These are phyloP conservation scores for Fraxinus latifolia DNA, from an alignment of 305 asterid genomes.

Conservation along the genomic window DNA sequence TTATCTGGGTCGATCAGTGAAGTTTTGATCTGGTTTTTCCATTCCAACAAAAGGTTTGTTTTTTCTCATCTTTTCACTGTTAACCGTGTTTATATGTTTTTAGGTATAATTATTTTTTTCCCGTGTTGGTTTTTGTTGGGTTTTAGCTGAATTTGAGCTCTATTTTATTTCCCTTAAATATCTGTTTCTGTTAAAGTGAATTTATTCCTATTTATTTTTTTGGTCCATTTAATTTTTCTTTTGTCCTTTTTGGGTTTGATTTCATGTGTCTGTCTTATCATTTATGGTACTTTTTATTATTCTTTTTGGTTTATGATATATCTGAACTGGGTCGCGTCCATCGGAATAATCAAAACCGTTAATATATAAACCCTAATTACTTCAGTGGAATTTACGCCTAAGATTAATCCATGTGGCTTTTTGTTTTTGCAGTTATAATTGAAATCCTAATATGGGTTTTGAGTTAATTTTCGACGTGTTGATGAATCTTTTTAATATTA, in stretches of 20 bases:
- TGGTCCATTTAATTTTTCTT: background rate
- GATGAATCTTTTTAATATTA: slow-evolving; percentile 6
- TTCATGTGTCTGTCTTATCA: background rate
- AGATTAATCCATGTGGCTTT: background rate
- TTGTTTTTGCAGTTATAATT: background rate
- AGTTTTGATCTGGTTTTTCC: background rate
- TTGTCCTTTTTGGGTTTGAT: slow-evolving; percentile 1
- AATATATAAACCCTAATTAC: slow-evolving; percentile 22
- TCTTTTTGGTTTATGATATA: background rate
- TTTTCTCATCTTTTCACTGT: background rate
- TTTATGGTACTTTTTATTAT: slow-evolving; percentile 6
- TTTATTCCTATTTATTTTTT: background rate
- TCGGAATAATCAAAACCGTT: background rate
- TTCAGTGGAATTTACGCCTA: background rate
- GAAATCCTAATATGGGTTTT: background rate
- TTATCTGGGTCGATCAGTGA: background rate
- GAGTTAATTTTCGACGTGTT: background rate
- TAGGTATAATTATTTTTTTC: background rate
- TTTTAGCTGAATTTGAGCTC: slow-evolving; percentile 9
- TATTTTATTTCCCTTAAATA: background rate
- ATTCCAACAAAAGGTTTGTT: background rate
- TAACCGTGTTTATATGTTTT: background rate
- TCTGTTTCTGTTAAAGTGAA: slow-evolving; percentile 11
- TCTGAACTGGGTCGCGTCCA: background rate
- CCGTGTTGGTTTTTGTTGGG: background rate